Percentiles rank a stretch among this genome's conserved stretches.
Conservation (phyloP, 257 asterid species). For the Henckelia pumila region DNA sequence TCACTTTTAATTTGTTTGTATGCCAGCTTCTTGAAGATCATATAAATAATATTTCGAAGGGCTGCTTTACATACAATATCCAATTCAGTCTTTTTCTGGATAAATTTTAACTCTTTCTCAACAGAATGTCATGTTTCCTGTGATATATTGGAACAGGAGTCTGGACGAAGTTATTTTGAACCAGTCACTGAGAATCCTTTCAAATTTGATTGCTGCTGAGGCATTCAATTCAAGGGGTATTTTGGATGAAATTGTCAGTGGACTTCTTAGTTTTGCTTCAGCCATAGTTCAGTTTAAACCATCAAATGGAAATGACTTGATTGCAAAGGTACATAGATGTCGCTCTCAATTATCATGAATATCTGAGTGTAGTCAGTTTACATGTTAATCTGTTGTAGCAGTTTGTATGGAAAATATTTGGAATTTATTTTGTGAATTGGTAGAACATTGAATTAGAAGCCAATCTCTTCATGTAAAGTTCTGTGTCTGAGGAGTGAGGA, state of each 20-base stretch:
- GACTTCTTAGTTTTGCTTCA: slow-evolving; percentile 64
- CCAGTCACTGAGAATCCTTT: slow-evolving; percentile 83
- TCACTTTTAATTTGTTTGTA: not conserved
- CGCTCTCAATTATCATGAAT: slow-evolving; percentile 12
- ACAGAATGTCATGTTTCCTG: slow-evolving; percentile 7
- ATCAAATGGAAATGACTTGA: slow-evolving; percentile 64
- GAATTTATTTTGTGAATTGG: slow-evolving; percentile 1
- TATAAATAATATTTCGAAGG: slow-evolving; percentile 4
- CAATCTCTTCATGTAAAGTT: slow-evolving; percentile 5
- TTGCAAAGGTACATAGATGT: slow-evolving; percentile 65
- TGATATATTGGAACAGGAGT: slow-evolving; percentile 50
- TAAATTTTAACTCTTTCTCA: slow-evolving; percentile 10
- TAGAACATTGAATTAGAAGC: slow-evolving; percentile 13
- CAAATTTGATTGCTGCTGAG: slow-evolving; percentile 76
- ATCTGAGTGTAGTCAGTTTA: slow-evolving; percentile 4
- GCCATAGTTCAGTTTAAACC: slow-evolving; percentile 43
- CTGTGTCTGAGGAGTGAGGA: slow-evolving; percentile 8
- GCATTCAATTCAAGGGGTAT: slow-evolving; percentile 67
- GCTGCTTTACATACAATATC: not conserved
- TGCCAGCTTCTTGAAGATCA: slow-evolving; percentile 7
- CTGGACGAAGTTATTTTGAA: slow-evolving; percentile 54
- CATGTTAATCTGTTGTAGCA: not conserved
- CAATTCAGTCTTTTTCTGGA: slow-evolving; percentile 10
- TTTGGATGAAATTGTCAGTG: slow-evolving; percentile 62
- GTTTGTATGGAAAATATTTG: not conserved